Evolutionary conservation across 495 filamentous ascomycete species (phyloP).

Genomic region (Letharia columbiana): DNA sequence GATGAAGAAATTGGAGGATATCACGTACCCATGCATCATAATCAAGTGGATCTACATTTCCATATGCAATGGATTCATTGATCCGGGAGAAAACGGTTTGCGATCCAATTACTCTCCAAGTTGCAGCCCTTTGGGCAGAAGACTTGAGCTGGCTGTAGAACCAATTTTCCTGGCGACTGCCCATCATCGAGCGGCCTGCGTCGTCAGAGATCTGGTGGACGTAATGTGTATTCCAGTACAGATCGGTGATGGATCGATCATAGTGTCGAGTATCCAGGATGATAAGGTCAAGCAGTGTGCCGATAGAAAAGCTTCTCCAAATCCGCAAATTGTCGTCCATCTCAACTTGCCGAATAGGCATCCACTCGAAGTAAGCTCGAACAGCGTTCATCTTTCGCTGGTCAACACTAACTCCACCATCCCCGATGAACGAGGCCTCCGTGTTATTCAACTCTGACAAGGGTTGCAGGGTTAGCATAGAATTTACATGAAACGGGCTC

Average conservation of each 20-base stretch:
- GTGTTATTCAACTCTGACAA: conserved; percentile 46
- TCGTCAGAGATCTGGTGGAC: conserved; percentile 49
- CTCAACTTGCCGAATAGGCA: conserved; percentile 46
- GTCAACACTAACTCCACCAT: conserved; percentile 54
- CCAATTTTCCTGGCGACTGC: conserved; percentile 57
- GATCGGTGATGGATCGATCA: conserved; percentile 46
- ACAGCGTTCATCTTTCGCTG: conserved; percentile 67
- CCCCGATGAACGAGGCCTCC: conserved; percentile 50
- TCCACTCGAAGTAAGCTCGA: conserved; percentile 59
- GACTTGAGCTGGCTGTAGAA: conserved; percentile 51
- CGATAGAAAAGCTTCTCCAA: conserved; percentile 59
- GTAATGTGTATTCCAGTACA: conserved; percentile 47
- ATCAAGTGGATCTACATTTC: conserved; percentile 43
- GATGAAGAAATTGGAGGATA: not conserved
- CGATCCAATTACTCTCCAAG: conserved; percentile 57
- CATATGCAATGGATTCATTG: conserved; percentile 38
- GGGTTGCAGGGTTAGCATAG: not conserved
- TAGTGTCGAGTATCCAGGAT: conserved; percentile 64
- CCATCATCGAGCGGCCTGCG: conserved; percentile 54
- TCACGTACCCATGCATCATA: conserved; percentile 36
- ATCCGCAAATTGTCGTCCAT: conserved; percentile 67
- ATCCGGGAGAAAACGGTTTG: conserved; percentile 57
- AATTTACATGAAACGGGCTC: not conserved
- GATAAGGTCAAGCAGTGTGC: conserved; percentile 55
- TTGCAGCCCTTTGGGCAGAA: conserved; percentile 45